Evolutionary conservation across 2,329 filamentous ascomycete genomes (phyloP).

Genomic region (Hymenoscyphus scutula): DNA sequence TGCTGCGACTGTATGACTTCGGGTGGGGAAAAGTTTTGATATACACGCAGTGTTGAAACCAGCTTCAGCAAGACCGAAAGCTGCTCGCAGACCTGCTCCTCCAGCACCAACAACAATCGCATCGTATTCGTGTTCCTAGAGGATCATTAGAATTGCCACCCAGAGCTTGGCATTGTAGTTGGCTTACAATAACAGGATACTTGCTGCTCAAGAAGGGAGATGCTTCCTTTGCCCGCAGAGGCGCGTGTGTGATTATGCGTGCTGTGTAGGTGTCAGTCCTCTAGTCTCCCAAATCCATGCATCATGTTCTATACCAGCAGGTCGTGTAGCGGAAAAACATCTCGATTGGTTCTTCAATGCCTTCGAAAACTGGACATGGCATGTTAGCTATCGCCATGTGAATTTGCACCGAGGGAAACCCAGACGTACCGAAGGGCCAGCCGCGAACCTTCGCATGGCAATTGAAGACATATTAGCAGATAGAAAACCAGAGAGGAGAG

Average conservation of each 20-base stretch:
- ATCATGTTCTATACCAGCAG: slow-evolving; percentile 59
- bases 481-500: slow-evolving; percentile 16
- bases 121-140: slow-evolving; percentile 95
- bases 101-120: slow-evolving; percentile 88
- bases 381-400: slow-evolving; percentile 24
- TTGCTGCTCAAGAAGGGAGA: slow-evolving; percentile 82
- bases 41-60: slow-evolving; percentile 90
- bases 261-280: slow-evolving; percentile 47
- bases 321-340: slow-evolving; percentile 83
- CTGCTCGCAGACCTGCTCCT: slow-evolving; percentile 76
- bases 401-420: slow-evolving; percentile 16
- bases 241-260: slow-evolving; percentile 80
- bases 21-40: slow-evolving; percentile 67
- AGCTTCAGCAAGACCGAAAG: slow-evolving; percentile 82
- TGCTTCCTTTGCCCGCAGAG: slow-evolving; percentile 89
- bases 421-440: slow-evolving; percentile 54
- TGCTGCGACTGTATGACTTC: slow-evolving; percentile 79
- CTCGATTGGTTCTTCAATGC: slow-evolving; percentile 60
- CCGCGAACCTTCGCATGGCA: slow-evolving; percentile 60
- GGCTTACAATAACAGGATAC: slow-evolving; percentile 82
- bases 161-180: neutral
- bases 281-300: neutral
- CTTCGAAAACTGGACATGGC: slow-evolving; percentile 33
- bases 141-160: slow-evolving; percentile 20
- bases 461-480: slow-evolving; percentile 58